Evolutionary conservation across 2,329 filamentous ascomycete species (phyloP).

Genomic region (Diaporthe vexans): DNA sequence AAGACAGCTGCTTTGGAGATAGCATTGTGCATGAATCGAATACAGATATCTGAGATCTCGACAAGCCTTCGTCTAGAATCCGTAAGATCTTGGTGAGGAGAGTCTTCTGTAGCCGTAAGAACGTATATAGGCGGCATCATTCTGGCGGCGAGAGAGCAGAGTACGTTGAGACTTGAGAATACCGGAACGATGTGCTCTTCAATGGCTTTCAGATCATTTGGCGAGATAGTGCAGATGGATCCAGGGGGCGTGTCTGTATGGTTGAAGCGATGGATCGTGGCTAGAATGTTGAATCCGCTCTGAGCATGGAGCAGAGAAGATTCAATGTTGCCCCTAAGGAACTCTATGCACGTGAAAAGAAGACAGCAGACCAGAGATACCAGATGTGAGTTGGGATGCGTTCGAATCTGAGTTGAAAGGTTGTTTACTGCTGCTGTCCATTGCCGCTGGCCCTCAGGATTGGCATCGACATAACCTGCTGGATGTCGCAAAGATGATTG

Average conservation of each 20-base stretch:
- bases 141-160: not conserved
- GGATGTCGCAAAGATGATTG: not conserved
- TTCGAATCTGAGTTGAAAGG: not conserved
- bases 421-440: not conserved
- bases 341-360: constrained; percentile 1
- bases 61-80: not conserved
- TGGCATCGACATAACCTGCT: not conserved
- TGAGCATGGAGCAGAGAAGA: not conserved
- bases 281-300: constrained; percentile 1
- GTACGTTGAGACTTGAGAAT: not conserved
- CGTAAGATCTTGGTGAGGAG: not conserved
- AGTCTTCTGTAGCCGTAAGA: not conserved
- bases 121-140: not conserved
- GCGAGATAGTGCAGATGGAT: not conserved
- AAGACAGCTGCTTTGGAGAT: not conserved
- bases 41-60: constrained; percentile 7
- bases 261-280: not conserved
- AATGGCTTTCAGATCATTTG: not conserved
- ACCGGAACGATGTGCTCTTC: not conserved
- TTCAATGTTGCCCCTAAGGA: not conserved
- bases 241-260: not conserved
- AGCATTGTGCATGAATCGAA: not conserved
- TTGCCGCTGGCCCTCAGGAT: not conserved
- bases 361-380: constrained; percentile 3
- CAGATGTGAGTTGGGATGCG: not conserved